Percentiles rank a stretch among this genome's conserved stretches.
Evolutionary conservation across 1,284 basidiomycete genomes (phyloP).

Genomic region (Apiotrichum akiyoshidainum): DNA sequence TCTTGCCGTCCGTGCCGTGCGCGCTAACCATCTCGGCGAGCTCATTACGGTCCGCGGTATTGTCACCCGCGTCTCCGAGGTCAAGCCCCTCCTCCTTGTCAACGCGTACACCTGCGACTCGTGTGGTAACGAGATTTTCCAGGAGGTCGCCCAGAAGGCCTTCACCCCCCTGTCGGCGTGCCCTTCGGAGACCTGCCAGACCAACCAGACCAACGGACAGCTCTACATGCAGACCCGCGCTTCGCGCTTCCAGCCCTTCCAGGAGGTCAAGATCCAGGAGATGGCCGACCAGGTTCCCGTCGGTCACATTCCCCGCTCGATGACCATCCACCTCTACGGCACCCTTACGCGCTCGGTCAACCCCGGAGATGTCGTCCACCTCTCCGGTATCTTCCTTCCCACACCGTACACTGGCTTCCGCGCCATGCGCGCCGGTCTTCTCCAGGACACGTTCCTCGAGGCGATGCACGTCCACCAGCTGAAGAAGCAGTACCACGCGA

Average conservation of each 20-base stretch:
- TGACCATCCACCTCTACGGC: slow-evolving; percentile 93
- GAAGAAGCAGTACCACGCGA: slow-evolving; percentile 94
- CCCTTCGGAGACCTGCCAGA: slow-evolving; percentile 77
- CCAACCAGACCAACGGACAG: slow-evolving; percentile 84
- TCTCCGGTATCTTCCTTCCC: slow-evolving; percentile 86
- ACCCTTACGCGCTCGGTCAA: slow-evolving; percentile 85
- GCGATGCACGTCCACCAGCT: slow-evolving; percentile 86
- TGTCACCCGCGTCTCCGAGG: slow-evolving; percentile 96
- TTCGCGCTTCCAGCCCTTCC: slow-evolving; percentile 95
- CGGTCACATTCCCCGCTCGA: slow-evolving; percentile 96
- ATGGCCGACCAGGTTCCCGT: slow-evolving; percentile 99
- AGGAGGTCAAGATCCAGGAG: slow-evolving; percentile 98
- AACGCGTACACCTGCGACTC: slow-evolving; percentile 99
- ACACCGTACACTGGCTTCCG: slow-evolving; percentile 85
- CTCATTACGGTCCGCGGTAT: slow-evolving; percentile 96
- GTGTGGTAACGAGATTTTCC: slow-evolving; percentile 97
- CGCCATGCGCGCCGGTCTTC: slow-evolving; percentile 84
- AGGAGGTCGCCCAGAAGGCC: slow-evolving; percentile 90
- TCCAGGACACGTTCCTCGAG: slow-evolving; percentile 97
- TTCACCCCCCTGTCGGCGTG: slow-evolving; percentile 88
- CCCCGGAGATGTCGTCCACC: slow-evolving; percentile 91
- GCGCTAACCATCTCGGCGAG: slow-evolving; percentile 78
- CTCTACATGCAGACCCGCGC: slow-evolving; percentile 97
- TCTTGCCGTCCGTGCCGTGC: slow-evolving; percentile 88
- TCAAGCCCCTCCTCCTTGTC: slow-evolving; percentile 94